Conservation (phyloP, 139 green algal species). For the Chlorella sp. region DNA sequence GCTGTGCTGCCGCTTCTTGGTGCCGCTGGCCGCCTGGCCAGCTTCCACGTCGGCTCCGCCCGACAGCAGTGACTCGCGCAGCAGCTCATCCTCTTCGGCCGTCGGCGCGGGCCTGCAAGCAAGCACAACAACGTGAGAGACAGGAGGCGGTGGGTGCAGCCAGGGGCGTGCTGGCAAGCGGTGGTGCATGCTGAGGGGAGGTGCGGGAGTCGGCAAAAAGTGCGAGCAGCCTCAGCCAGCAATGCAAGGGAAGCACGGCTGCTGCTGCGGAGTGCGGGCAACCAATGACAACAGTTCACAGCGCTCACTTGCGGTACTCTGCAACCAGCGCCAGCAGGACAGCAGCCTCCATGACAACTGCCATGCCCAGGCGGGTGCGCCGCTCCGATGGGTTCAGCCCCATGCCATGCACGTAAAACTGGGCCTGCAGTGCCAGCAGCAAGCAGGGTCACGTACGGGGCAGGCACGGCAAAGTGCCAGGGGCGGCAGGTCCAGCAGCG, state of each 20-base stretch:
- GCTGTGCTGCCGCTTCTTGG: constrained; percentile 4
- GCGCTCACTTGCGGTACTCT: constrained; percentile 22
- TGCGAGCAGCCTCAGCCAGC: too few species aligned
- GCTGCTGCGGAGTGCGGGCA: too few species aligned
- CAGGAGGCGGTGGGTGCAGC: too few species aligned
- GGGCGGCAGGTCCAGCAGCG: too few species aligned
- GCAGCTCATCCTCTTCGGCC: not conserved
- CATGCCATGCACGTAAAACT: constrained; percentile 33
- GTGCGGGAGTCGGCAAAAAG: not conserved
- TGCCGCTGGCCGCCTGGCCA: not conserved
- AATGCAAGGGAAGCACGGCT: too few species aligned
- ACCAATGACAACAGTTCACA: too few species aligned
- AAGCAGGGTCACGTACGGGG: not conserved
- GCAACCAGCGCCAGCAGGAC: not conserved
- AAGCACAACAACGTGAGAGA: too few species aligned
- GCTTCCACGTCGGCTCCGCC: constrained; percentile 4
- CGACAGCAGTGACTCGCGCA: constrained; percentile 11
- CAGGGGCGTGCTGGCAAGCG: too few species aligned
- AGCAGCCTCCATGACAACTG: not conserved
- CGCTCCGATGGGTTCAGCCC: constrained; percentile 25
- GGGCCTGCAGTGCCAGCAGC: not conserved
- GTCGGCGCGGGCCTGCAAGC: not conserved
- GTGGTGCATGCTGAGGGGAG: too few species aligned
- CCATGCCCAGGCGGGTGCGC: constrained; percentile 8
- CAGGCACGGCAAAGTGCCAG: too few species aligned